Evolutionary conservation across 192 early-diverging fungal genomes (phyloP).

Genomic region (Dissophora ornata): DNA sequence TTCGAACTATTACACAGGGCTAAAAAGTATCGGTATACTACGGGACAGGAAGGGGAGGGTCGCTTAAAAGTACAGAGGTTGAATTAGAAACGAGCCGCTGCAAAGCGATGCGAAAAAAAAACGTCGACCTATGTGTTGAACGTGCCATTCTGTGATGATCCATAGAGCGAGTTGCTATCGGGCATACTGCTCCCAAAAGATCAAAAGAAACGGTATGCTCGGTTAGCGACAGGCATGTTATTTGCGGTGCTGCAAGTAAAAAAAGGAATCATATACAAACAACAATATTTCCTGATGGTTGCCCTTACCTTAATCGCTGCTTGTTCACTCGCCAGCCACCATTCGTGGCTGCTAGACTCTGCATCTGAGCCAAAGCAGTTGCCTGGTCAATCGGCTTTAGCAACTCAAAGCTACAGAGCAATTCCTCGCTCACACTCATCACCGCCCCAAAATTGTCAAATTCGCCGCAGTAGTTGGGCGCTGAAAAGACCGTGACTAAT

Average conservation of each 20-base stretch:
- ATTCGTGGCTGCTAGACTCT: slow-evolving; percentile 38
- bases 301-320: slow-evolving; percentile 46
- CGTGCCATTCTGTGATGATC: slow-evolving; percentile 7
- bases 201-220: background rate
- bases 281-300: no score
- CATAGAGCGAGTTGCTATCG: slow-evolving; percentile 32
- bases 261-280: no score
- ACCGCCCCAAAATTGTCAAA: slow-evolving; percentile 93
- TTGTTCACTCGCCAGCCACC: slow-evolving; percentile 53
- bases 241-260: no score
- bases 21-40: no score
- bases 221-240: no score
- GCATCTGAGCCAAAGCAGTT: slow-evolving; percentile 47
- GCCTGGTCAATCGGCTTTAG: slow-evolving; percentile 67
- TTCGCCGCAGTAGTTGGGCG: slow-evolving; percentile 98
- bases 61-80: background rate
- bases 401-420: slow-evolving; percentile 92
- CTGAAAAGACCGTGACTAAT: slow-evolving; percentile 93
- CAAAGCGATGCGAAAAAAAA: no score
- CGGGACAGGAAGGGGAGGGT: no score
- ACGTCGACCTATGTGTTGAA: slow-evolving; percentile 4
- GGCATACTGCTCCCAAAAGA: slow-evolving; percentile 10
- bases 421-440: slow-evolving; percentile 91
- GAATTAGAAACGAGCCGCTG: no score
- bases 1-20: no score